Conservation (phyloP, 1,139 yeast species). For the Yamadazyma buinensis region DNA sequence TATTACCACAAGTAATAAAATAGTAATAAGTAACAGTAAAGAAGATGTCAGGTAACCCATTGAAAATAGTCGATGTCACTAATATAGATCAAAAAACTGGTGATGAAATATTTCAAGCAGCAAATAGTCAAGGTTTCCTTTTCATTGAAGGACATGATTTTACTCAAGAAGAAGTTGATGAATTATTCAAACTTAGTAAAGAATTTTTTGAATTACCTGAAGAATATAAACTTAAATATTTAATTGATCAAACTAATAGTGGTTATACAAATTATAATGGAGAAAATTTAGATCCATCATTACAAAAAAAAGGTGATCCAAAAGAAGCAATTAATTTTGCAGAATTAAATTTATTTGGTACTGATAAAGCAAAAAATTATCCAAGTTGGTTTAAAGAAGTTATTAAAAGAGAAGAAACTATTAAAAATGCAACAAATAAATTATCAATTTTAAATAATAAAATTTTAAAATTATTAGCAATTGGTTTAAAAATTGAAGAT, state of each 20-base stretch:
- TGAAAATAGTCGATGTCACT: conserved; percentile 57
- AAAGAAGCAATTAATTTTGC: conserved; percentile 56
- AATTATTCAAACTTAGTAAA: conserved; percentile 50
- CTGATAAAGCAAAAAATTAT: conserved; percentile 27
- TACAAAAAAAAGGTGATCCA: conserved; percentile 53
- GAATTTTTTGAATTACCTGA: conserved; percentile 52
- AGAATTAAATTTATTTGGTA: conserved; percentile 36
- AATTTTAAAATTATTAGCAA: conserved; percentile 50
- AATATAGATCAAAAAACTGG: conserved; percentile 41
- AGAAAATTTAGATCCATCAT: conserved; percentile 52
- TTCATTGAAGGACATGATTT: conserved; percentile 73
- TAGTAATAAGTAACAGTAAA: no score
- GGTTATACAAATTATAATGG: conserved; percentile 63
- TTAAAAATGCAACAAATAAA: conserved; percentile 32
- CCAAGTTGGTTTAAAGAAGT: conserved; percentile 43
- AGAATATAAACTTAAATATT: conserved; percentile 43
- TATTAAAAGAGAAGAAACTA: conserved; percentile 25
- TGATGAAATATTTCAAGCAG: conserved; percentile 55
- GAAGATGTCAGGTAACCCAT: conserved; percentile 26
- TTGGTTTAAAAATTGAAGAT: conserved; percentile 57
- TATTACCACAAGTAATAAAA: no score
- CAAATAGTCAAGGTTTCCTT: conserved; percentile 65
- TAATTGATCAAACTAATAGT: conserved; percentile 50
- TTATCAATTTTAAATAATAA: conserved; percentile 41
- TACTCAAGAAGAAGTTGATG: conserved; percentile 52